Evolutionary conservation across 2,329 filamentous ascomycete genomes (phyloP).

Genomic region (Curvularia eragrostidis): DNA sequence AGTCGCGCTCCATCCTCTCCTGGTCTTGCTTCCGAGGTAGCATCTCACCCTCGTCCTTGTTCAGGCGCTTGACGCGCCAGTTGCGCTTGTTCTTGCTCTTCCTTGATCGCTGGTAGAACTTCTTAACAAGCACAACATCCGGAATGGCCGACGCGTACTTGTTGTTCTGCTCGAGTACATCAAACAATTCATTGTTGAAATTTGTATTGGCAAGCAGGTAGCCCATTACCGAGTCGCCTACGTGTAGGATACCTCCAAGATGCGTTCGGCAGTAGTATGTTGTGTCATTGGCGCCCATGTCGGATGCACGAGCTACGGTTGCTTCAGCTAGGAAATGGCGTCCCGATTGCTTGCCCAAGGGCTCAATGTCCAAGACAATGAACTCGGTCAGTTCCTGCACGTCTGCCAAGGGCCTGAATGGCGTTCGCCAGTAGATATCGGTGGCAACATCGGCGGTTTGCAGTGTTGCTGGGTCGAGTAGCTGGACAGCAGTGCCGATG

Average conservation of each 20-base stretch:
- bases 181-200: slow-evolving; percentile 88
- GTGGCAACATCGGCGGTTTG: slow-evolving; percentile 87
- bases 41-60: slow-evolving; percentile 85
- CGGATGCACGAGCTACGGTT: slow-evolving; percentile 84
- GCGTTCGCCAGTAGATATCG: slow-evolving; percentile 86
- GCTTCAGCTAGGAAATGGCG: slow-evolving; percentile 86
- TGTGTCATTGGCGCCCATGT: slow-evolving; percentile 83
- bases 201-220: slow-evolving; percentile 89
- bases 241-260: slow-evolving; percentile 81
- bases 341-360: slow-evolving; percentile 74
- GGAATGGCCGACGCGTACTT: slow-evolving; percentile 81
- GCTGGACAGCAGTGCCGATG: slow-evolving; percentile 86
- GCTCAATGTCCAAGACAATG: slow-evolving; percentile 92
- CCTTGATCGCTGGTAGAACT: slow-evolving; percentile 89
- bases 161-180: slow-evolving; percentile 77
- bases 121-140: slow-evolving; percentile 96
- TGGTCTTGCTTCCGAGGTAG: slow-evolving; percentile 86
- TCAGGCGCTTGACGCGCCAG: slow-evolving; percentile 96
- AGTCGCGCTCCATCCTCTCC: slow-evolving; percentile 87
- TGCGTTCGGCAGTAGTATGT: slow-evolving; percentile 93
- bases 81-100: slow-evolving; percentile 68
- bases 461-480: slow-evolving; percentile 88
- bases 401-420: slow-evolving; percentile 84
- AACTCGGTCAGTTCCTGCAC: slow-evolving; percentile 88
- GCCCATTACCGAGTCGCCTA: slow-evolving; percentile 93